phyloP scores from a whole-genome alignment of 305 asterid species.

The Fraxinus dipetala region DNA sequence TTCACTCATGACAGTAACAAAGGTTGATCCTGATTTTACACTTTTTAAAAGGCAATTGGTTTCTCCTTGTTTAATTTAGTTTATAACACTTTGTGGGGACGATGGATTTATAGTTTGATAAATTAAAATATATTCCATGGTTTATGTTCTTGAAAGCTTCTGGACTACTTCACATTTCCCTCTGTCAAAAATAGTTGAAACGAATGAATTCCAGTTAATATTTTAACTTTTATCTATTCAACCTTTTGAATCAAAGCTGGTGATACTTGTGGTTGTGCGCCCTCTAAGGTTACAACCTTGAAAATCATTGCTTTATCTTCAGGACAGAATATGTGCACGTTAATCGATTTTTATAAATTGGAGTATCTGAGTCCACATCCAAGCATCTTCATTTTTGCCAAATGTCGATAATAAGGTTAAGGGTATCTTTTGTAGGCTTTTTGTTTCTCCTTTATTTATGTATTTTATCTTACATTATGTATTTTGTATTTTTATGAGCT shows the following conservation, averaged over 20 bases:
- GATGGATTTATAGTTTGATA: not conserved
- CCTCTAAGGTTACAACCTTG: not conserved
- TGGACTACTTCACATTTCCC: not conserved
- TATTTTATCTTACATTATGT: not conserved
- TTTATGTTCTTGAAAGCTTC: not conserved
- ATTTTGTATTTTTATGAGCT: not conserved
- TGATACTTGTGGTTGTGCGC: not conserved
- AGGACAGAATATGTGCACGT: not conserved
- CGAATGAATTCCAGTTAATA: not conserved
- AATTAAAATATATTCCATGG: not conserved
- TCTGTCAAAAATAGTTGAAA: not conserved
- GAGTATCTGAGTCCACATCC: not conserved
- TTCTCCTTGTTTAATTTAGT: not conserved
- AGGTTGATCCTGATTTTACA: slow-evolving; percentile 43
- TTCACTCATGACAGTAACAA: slow-evolving; percentile 70
- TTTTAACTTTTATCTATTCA: not conserved
- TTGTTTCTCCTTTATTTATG: not conserved
- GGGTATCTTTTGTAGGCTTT: not conserved
- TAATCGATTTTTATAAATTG: not conserved
- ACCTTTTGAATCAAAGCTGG: not conserved
- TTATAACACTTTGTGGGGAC: not conserved
- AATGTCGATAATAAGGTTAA: not conserved
- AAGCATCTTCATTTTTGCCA: not conserved
- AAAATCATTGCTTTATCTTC: not conserved
- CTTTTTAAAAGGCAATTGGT: not conserved